phyloP scores from a whole-genome alignment of 2,329 filamentous ascomycete genomes.

The Scytalidium lignicola region DNA sequence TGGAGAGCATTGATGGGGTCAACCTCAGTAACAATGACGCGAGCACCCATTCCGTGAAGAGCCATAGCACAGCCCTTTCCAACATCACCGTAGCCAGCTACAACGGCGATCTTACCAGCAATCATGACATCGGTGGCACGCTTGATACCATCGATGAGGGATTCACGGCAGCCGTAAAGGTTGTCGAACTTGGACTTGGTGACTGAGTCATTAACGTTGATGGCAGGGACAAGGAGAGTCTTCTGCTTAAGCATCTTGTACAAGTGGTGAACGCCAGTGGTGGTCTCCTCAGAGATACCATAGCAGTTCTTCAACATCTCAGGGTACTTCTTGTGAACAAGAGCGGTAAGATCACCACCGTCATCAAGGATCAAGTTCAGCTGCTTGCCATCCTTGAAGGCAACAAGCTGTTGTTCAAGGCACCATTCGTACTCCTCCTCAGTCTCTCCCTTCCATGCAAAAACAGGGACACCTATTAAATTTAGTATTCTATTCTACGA shows the following conservation, averaged over 20 bases:
- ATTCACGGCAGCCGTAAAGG: conserved; percentile 98
- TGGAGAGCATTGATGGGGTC: conserved; percentile 99
- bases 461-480: conserved; percentile 70
- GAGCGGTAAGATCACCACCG: conserved; percentile 91
- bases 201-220: conserved; percentile 99
- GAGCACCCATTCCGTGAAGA: conserved; percentile 94
- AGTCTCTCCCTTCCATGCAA: conserved; percentile 76
- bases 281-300: conserved; percentile 99
- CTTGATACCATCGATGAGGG: conserved; percentile 99
- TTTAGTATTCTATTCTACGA: conserved; percentile 9
- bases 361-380: conserved; percentile 99
- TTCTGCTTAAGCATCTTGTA: conserved; percentile 96
- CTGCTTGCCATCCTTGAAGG: conserved; percentile 95
- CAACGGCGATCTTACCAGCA: conserved; percentile 96
- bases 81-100: conserved; percentile 98
- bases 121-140: conserved; percentile 99
- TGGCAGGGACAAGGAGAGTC: conserved; percentile 84
- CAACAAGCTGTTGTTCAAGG: conserved; percentile 92
- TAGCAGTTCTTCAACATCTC: conserved; percentile 98
- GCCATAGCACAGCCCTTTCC: conserved; percentile 98
- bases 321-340: conserved; percentile 97
- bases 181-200: conserved; percentile 99
- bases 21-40: conserved; percentile 92
- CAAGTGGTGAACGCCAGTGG: conserved; percentile 98
- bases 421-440: conserved; percentile 99